Evolutionary conservation across 2,329 filamentous ascomycete species (phyloP).

Genomic region (Fusarium mexicanum): DNA sequence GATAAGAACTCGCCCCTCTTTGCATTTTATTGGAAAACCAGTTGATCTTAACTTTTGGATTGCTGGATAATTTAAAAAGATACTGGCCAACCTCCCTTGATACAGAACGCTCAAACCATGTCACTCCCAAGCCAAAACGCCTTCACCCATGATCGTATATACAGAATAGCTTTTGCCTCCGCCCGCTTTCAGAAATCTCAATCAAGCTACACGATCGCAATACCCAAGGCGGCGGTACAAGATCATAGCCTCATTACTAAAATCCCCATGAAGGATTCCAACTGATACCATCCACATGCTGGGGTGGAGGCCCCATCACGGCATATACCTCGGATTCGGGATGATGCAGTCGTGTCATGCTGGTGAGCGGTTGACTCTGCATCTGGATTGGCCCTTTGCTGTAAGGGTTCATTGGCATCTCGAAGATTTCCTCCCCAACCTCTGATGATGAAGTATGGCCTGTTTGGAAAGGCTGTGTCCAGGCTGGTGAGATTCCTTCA

Average conservation of each 20-base stretch:
- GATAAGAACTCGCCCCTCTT: background rate
- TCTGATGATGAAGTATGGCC: constrained; percentile 32
- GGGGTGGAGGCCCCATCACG: constrained; percentile 16
- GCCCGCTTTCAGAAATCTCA: background rate
- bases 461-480: constrained; percentile 37
- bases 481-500: constrained; percentile 31
- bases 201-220: background rate
- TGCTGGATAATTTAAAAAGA: background rate
- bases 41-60: background rate
- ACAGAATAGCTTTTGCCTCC: background rate
- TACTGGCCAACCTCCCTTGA: background rate
- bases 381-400: constrained; percentile 24
- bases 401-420: constrained; percentile 34
- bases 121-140: background rate
- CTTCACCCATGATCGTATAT: background rate
- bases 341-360: constrained; percentile 5
- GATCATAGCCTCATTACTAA: constrained; percentile 4
- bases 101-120: constrained; percentile 15
- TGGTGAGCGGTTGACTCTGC: constrained; percentile 16
- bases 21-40: background rate
- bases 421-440: constrained; percentile 35
- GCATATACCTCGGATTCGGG: constrained; percentile 24
- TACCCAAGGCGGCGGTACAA: background rate
- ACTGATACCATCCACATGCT: constrained; percentile 12
- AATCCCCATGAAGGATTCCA: constrained; percentile 38